Conservation (phyloP, 208 protist genomes). For the Leishmania major region DNA sequence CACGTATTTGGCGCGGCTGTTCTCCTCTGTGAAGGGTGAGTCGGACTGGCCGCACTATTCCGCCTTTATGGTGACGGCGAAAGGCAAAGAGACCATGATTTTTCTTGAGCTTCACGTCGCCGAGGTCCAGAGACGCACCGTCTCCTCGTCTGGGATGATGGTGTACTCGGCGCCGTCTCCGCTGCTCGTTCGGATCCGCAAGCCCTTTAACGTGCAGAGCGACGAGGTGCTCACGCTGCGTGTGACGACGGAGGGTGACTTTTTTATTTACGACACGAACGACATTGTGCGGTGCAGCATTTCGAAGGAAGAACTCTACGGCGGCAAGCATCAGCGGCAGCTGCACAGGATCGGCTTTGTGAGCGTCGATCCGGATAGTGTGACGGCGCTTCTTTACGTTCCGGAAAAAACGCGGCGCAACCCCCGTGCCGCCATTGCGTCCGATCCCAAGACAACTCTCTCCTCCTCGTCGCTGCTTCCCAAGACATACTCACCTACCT, state of each 20-base stretch:
- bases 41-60: slow-evolving; percentile 57
- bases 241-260: slow-evolving; percentile 79
- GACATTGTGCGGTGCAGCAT: slow-evolving; percentile 79
- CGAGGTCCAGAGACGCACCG: slow-evolving; percentile 23
- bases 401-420: slow-evolving; percentile 37
- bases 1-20: slow-evolving; percentile 50
- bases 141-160: slow-evolving; percentile 31
- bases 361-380: slow-evolving; percentile 53
- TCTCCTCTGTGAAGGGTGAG: slow-evolving; percentile 34
- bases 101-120: slow-evolving; percentile 80
- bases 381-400: slow-evolving; percentile 49
- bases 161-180: slow-evolving; percentile 1
- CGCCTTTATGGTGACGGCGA: slow-evolving; percentile 58
- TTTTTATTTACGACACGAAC: slow-evolving; percentile 80
- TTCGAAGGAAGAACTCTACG: slow-evolving; percentile 44
- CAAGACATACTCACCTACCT: slow-evolving; percentile 59
- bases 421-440: slow-evolving; percentile 22
- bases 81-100: slow-evolving; percentile 60
- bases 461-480: slow-evolving; percentile 7
- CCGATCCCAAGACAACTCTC: slow-evolving; percentile 19
- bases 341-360: slow-evolving; percentile 52
- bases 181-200: slow-evolving; percentile 40
- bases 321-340: slow-evolving; percentile 20
- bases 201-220: slow-evolving; percentile 63
- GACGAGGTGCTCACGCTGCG: slow-evolving; percentile 74